Conservation (phyloP, 495 filamentous ascomycete species). For the Filosporella fistucella region DNA sequence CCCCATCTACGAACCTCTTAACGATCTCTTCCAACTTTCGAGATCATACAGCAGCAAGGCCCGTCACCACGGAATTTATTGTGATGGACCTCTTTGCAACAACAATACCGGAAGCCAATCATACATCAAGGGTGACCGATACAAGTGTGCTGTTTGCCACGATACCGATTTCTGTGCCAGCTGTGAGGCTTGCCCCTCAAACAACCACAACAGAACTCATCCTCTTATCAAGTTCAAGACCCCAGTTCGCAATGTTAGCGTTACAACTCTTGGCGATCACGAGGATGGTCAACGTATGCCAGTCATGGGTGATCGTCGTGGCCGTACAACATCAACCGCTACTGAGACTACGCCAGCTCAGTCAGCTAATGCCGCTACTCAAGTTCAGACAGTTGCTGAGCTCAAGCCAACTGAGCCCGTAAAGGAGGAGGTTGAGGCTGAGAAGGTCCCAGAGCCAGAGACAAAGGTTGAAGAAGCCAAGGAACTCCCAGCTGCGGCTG, state of each 20-base stretch:
- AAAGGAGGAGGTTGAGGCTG: conserved; percentile 28
- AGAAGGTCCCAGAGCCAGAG: conserved; percentile 24
- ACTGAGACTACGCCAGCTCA: conserved; percentile 45
- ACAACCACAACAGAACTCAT: conserved; percentile 88
- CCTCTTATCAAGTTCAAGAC: conserved; percentile 97
- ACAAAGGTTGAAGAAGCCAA: conserved; percentile 26
- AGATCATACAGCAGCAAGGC: conserved; percentile 33
- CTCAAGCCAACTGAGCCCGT: conserved; percentile 48
- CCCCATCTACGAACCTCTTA: conserved; percentile 74
- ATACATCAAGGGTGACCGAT: conserved; percentile 83
- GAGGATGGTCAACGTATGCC: conserved; percentile 53
- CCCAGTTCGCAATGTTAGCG: conserved; percentile 80
- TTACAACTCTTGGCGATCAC: conserved; percentile 79
- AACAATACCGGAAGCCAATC: conserved; percentile 37
- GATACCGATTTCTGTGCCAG: conserved; percentile 94
- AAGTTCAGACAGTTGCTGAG: conserved; percentile 69
- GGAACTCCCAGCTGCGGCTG: conserved; percentile 21
- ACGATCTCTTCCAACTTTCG: conserved; percentile 35
- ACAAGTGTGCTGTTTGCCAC: conserved; percentile 96
- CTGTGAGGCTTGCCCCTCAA: conserved; percentile 83
- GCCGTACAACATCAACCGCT: conserved; percentile 38
- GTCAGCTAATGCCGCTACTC: conserved; percentile 52
- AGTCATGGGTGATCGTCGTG: conserved; percentile 61
- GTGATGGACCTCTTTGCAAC: conserved; percentile 89
- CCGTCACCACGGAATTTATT: conserved; percentile 82